phyloP scores from a whole-genome alignment of 73 alveolate species.

The Strombidium stylifer region DNA sequence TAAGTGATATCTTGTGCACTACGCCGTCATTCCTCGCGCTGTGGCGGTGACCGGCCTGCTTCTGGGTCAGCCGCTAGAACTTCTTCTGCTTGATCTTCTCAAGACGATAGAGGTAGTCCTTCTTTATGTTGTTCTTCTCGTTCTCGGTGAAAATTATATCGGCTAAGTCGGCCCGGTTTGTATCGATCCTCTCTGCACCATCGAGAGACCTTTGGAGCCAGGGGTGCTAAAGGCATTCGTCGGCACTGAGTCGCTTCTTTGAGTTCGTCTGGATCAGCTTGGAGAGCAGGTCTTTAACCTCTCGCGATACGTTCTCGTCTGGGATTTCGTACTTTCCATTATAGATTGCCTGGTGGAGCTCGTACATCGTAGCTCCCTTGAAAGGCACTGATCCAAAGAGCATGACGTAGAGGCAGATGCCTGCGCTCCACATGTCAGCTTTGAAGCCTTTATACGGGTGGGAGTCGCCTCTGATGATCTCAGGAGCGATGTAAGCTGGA shows the following conservation, averaged over 20 bases:
- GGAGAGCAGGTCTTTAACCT: slow-evolving; percentile 20
- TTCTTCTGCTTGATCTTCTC: too few species aligned
- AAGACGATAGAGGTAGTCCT: neutral
- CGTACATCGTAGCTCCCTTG: slow-evolving; percentile 42
- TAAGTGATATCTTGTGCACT: too few species aligned
- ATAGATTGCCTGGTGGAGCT: slow-evolving; percentile 21
- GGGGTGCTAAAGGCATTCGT: slow-evolving; percentile 15
- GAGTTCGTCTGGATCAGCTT: slow-evolving; percentile 27
- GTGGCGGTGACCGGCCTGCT: too few species aligned
- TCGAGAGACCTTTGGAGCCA: slow-evolving; percentile 25
- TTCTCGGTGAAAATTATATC: slow-evolving; percentile 20
- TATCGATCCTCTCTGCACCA: too few species aligned
- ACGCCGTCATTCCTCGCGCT: too few species aligned
- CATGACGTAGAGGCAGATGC: slow-evolving; percentile 36
- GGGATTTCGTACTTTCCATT: slow-evolving; percentile 6
- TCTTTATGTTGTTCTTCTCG: neutral
- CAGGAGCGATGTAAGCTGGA: too few species aligned
- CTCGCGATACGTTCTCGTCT: slow-evolving; percentile 34
- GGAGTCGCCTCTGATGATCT: too few species aligned
- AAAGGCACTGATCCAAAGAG: slow-evolving; percentile 48
- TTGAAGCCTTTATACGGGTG: slow-evolving; percentile 4
- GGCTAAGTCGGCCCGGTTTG: too few species aligned
- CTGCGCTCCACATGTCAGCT: slow-evolving; percentile 46
- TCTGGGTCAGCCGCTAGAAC: too few species aligned
- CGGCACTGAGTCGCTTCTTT: slow-evolving; percentile 4